Base-by-base conservation (phyloP, 176 grass and related monocot genomes). In the Carex myosuroides region DNA sequence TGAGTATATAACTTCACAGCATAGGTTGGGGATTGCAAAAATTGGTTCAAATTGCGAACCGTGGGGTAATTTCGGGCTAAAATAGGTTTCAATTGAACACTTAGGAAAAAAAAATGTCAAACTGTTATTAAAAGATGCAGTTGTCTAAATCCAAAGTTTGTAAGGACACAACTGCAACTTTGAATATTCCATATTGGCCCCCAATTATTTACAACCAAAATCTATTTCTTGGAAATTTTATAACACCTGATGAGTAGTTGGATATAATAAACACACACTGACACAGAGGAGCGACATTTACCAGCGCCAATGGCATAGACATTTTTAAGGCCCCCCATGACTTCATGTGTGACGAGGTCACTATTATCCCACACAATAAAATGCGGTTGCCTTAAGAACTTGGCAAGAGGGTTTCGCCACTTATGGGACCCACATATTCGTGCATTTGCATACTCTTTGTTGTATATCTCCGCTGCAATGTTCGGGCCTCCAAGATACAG, bases 301-400 rank as follows among this genome's bases (percentile, higher is more conserved):
- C 96, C 93, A 8, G 96, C 96, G 3, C 96, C 96, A 77, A 98
- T 98, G 80, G 96, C 96, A 81, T 98, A 98, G 58, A 98, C 96
- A 79, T 95, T 98, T 79, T 98, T 98, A 75, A 98, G 79, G 2
- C 96, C 96, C 13, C 93, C 96, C 96, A 98, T 98, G 46, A 98
- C 96, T 90, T 98, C 96, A 93, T 98, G 96, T 60, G 96, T 98
- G 77, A 95, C 88, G 60, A 98, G 88, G 84, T 98, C 96, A 66
- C 96, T 92, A 70, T 97, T 97, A 72, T 98, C 93, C 96, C 96
- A 98, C 41, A 98, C 96, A 85, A 98, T 95, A 83, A 98, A 98
- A 95, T 98, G 96, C 10, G 93, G 93, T 56, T 95, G 96, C 81
- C 96, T 91, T 65, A 98, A 85, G 82, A 98, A 98, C 85, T 88